Percentiles rank a stretch among this genome's conserved stretches.
These are phyloP conservation scores for Spiraea crenata DNA, from an alignment of 331 rosid species.

Conservation along the genomic window DNA sequence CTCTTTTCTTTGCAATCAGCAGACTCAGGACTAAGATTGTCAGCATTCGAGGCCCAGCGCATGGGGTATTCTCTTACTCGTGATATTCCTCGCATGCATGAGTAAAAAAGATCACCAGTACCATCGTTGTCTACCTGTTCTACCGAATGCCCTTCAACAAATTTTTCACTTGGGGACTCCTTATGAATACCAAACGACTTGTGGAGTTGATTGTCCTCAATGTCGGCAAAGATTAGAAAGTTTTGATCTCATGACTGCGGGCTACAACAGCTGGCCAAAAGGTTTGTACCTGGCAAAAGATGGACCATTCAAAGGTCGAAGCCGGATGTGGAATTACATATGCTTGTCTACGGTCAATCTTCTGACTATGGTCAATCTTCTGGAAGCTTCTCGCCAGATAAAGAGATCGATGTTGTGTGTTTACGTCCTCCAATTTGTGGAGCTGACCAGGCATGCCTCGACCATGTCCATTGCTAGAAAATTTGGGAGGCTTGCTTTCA, in stretches of 20 bases:
- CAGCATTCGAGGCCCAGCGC: slow-evolving; percentile 4
- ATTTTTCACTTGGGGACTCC: slow-evolving; percentile 69
- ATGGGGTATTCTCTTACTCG: slow-evolving; percentile 45
- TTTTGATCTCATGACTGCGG: slow-evolving; percentile 57
- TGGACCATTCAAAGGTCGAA: slow-evolving; percentile 60
- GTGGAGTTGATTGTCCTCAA: slow-evolving; percentile 81
- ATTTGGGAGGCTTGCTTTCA: slow-evolving; percentile 43
- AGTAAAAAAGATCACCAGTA: slow-evolving; percentile 65
- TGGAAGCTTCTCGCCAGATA: slow-evolving; percentile 74
- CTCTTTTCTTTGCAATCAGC: slow-evolving; percentile 81
- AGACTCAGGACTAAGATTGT: slow-evolving; percentile 65
- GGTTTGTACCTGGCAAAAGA: slow-evolving; percentile 53
- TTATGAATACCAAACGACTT: slow-evolving; percentile 92
- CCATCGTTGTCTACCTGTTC: slow-evolving; percentile 42
- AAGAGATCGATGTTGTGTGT: slow-evolving; percentile 69
- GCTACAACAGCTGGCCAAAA: slow-evolving; percentile 62
- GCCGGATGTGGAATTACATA: slow-evolving; percentile 57
- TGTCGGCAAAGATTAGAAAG: slow-evolving; percentile 74
- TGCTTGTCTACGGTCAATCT: slow-evolving; percentile 65
- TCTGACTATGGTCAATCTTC: slow-evolving; percentile 73
- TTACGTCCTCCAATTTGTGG: slow-evolving; percentile 72
- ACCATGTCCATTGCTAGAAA: slow-evolving; percentile 65
- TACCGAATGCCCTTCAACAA: slow-evolving; percentile 64
- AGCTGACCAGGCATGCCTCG: slow-evolving; percentile 77
- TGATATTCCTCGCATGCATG: slow-evolving; percentile 52